These are phyloP conservation scores for Wolfiporia cocos DNA, from an alignment of 1,284 basidiomycete genomes.

Conservation along the genomic window DNA sequence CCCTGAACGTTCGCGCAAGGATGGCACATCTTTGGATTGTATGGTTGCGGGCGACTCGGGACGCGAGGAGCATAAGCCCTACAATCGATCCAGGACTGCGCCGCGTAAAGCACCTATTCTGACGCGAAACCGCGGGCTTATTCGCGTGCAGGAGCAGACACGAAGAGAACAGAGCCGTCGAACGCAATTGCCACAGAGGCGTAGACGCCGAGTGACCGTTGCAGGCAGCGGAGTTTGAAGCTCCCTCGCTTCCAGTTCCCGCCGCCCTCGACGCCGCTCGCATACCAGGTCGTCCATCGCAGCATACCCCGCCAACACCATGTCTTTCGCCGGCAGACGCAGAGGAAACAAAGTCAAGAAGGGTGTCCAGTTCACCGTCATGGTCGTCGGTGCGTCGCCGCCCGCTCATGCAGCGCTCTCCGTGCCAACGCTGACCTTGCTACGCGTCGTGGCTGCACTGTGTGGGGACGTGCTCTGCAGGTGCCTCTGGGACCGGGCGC, in stretches of 20 bases:
- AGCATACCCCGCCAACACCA: conserved; percentile 34
- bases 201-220: no score
- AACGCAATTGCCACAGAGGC: no score
- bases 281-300: conserved; percentile 30
- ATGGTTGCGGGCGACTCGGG: conserved; percentile 3
- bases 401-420: conserved; percentile 7
- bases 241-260: conserved; percentile 16
- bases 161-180: no score
- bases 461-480: conserved; percentile 34
- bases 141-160: no score
- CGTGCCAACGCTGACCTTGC: conserved; percentile 15
- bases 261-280: conserved; percentile 7
- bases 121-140: no score
- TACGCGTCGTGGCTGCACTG: conserved; percentile 2
- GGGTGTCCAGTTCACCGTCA: conserved; percentile 79
- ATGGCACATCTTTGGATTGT: background rate
- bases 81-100: no score
- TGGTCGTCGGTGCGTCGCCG: conserved; percentile 66
- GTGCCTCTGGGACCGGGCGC: conserved; percentile 92
- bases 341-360: conserved; percentile 96
- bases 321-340: conserved; percentile 82
- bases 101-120: no score
- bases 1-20: background rate
- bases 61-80: conserved; percentile 6
- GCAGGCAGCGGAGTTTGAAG: conserved; percentile 25